Conservation (phyloP, 192 early-diverging fungal species). For the Entomortierella chlamydospora region DNA sequence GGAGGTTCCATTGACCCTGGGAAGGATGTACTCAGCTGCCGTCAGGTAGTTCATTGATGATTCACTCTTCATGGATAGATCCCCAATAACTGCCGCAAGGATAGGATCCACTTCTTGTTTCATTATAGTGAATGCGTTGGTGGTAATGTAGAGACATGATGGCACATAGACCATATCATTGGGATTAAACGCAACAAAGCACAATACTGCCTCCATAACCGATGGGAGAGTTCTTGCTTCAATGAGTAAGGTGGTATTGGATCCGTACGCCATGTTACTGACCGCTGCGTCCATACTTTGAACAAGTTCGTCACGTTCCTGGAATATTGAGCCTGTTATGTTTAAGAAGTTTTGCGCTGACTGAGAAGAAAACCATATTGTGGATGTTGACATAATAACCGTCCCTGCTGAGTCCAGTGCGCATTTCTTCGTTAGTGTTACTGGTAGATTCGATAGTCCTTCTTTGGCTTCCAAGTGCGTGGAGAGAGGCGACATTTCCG, state of each 20-base stretch:
- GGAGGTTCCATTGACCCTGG: not conserved
- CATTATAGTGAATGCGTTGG: not conserved
- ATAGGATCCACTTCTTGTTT: not conserved
- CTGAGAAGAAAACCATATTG: not conserved
- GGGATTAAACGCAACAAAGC: not conserved
- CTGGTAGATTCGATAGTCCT: not conserved
- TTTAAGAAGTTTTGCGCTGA: not conserved
- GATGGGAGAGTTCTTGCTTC: not conserved
- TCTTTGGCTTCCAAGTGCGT: not conserved
- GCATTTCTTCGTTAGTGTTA: not conserved
- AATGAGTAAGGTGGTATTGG: not conserved
- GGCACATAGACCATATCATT: not conserved
- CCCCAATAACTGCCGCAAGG: no score
- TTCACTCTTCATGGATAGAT: no score
- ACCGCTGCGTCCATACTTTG: not conserved
- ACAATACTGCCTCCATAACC: not conserved
- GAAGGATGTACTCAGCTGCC: not conserved
- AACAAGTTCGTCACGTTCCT: not conserved
- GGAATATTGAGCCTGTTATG: not conserved
- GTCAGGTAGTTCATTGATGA: not conserved
- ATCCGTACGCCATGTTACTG: not conserved
- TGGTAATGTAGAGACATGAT: not conserved
- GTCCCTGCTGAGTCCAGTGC: not conserved
- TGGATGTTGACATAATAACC: not conserved
- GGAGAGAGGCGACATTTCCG: not conserved